phyloP scores from a whole-genome alignment of 2,329 filamentous ascomycete species.

The Neoarthrinium moseri region DNA sequence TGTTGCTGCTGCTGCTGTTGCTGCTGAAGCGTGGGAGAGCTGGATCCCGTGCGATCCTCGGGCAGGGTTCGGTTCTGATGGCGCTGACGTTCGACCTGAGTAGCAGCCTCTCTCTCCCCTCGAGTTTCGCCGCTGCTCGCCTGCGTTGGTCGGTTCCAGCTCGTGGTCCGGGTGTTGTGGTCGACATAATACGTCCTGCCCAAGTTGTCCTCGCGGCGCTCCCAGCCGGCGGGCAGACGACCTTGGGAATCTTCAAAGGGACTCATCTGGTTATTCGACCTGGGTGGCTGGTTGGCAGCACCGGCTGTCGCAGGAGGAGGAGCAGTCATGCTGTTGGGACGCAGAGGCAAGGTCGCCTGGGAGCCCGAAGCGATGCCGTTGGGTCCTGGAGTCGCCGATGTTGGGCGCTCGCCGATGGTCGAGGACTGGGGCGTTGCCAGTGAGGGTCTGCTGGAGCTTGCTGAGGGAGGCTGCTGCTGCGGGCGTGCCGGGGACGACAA shows the following conservation, averaged over 20 bases:
- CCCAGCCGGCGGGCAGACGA: slow-evolving; percentile 89
- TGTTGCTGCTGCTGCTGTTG: slow-evolving; percentile 41
- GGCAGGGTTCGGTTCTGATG: slow-evolving; percentile 96
- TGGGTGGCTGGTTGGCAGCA: slow-evolving; percentile 35
- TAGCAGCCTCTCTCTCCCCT: slow-evolving; percentile 82
- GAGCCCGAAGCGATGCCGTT: slow-evolving; percentile 43
- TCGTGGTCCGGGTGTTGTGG: slow-evolving; percentile 94
- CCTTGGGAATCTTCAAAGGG: slow-evolving; percentile 97
- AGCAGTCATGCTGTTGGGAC: slow-evolving; percentile 46
- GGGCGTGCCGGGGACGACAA: slow-evolving; percentile 66
- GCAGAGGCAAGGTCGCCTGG: slow-evolving; percentile 40
- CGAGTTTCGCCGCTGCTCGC: slow-evolving; percentile 76
- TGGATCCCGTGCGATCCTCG: slow-evolving; percentile 91
- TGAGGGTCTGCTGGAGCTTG: slow-evolving; percentile 45
- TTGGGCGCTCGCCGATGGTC: slow-evolving; percentile 45
- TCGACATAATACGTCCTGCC: slow-evolving; percentile 98
- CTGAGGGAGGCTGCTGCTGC: slow-evolving; percentile 27
- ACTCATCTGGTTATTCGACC: slow-evolving; percentile 64
- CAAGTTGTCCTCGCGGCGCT: slow-evolving; percentile 90
- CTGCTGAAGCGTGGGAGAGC: slow-evolving; percentile 74
- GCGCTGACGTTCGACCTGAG: slow-evolving; percentile 85
- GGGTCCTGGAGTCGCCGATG: slow-evolving; percentile 50
- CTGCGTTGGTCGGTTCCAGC: slow-evolving; percentile 87
- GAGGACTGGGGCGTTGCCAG: slow-evolving; percentile 43
- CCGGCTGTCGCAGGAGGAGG: slow-evolving; percentile 27